phyloP scores from a whole-genome alignment of 2,329 filamentous ascomycete species.

The Plectosphaerella cucumerina region DNA sequence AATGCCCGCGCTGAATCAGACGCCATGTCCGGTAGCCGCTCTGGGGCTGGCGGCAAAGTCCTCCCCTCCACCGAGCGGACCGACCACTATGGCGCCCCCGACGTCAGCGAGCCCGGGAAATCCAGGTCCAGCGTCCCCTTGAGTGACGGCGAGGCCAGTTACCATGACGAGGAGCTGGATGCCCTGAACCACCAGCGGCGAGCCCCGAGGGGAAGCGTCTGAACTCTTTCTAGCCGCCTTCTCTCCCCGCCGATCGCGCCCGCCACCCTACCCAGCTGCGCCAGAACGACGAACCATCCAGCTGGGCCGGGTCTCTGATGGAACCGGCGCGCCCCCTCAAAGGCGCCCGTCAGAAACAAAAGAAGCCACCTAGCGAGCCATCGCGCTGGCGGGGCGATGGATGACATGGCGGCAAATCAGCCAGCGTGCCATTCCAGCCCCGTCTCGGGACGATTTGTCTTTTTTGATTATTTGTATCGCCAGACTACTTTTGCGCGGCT shows the following conservation, averaged over 20 bases:
- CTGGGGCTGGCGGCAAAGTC: conserved; percentile 28
- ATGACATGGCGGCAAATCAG: no score
- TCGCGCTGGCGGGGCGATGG: no score
- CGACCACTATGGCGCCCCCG: conserved; percentile 21
- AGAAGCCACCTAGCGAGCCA: no score
- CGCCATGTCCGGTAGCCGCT: conserved; percentile 27
- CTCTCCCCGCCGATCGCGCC: background rate
- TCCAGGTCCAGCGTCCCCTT: conserved; percentile 27
- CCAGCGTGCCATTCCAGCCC: no score
- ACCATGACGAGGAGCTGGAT: conserved; percentile 40
- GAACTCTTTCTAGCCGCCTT: conserved; percentile 9
- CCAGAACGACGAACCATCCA: background rate
- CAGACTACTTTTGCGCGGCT: background rate
- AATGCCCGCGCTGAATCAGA: conserved; percentile 49
- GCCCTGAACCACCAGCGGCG: conserved; percentile 24
- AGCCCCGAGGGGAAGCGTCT: conserved; percentile 40
- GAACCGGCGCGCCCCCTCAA: background rate
- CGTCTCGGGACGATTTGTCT: no score
- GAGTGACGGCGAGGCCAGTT: conserved; percentile 43
- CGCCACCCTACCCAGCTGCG: background rate
- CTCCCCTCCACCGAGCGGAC: conserved; percentile 31
- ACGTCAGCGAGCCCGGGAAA: conserved; percentile 24
- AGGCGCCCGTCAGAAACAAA: background rate
- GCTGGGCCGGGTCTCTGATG: no score
- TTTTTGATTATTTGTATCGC: no score